Evolutionary conservation across 2,329 filamentous ascomycete genomes (phyloP).

Genomic region (Venturia carpophila): DNA sequence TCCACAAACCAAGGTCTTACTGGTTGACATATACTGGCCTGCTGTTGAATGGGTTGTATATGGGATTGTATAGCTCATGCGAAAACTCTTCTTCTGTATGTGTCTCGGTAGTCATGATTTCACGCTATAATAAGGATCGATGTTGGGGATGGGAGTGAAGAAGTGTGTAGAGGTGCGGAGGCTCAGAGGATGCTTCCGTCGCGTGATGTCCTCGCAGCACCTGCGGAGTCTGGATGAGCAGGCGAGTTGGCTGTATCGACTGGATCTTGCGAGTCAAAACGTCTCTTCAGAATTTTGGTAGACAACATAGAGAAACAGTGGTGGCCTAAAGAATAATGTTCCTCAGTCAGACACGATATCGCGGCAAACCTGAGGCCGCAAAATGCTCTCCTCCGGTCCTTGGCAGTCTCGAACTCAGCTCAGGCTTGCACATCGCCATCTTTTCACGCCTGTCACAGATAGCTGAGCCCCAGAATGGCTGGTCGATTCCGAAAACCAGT

Average conservation of each 20-base stretch:
- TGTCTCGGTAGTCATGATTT: conserved; percentile 7
- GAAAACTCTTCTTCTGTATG: background rate
- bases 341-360: background rate
- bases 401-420: background rate
- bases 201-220: background rate
- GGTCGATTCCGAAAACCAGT: background rate
- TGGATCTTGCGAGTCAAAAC: background rate
- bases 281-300: background rate
- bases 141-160: background rate
- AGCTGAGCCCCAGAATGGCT: background rate
- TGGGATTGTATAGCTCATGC: conserved; percentile 39
- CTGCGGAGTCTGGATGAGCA: too few relatives aligned
- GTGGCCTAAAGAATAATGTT: background rate
- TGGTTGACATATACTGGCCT: conserved; percentile 42
- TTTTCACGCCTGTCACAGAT: background rate
- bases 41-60: conserved; percentile 43
- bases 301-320: background rate
- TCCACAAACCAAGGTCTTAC: conserved; percentile 22
- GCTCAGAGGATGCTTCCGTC: too few relatives aligned
- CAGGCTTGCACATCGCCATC: too few relatives aligned
- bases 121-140: background rate
- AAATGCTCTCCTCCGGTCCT: background rate
- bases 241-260: too few relatives aligned
- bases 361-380: too few relatives aligned
- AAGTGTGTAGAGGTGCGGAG: background rate